These are phyloP conservation scores for Solanum pennellii DNA, from an alignment of 257 asterid genomes.

Conservation along the genomic window DNA sequence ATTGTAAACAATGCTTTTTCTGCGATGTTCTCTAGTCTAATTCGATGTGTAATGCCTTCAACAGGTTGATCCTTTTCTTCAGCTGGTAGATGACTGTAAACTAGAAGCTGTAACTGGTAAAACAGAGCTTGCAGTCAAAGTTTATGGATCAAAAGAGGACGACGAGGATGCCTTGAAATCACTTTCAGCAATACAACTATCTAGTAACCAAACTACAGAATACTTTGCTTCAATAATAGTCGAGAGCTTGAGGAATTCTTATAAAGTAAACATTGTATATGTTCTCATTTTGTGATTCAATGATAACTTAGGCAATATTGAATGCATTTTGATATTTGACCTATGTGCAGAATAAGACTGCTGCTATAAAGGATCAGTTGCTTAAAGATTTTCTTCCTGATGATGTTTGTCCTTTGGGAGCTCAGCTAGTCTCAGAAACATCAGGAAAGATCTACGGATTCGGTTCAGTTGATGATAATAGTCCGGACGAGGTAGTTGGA, in stretches of 20 bases:
- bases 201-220: constrained; percentile 52
- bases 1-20: neutral
- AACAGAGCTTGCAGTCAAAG: constrained; percentile 14
- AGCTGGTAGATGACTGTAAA: constrained; percentile 57
- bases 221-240: constrained; percentile 45
- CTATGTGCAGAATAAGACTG: constrained; percentile 36
- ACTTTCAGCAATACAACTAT: constrained; percentile 31
- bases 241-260: constrained; percentile 32
- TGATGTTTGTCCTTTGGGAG: constrained; percentile 59
- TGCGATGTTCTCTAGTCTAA: neutral
- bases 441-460: constrained; percentile 32
- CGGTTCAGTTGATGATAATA: constrained; percentile 21
- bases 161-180: constrained; percentile 57
- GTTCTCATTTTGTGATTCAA: neutral
- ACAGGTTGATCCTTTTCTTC: constrained; percentile 73
- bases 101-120: constrained; percentile 39
- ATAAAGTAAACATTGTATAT: neutral
- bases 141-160: constrained; percentile 66
- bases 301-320: neutral
- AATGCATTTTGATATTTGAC: neutral
- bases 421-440: constrained; percentile 36
- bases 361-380: constrained; percentile 41
- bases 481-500: constrained; percentile 31
- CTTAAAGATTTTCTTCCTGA: constrained; percentile 68
- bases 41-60: constrained; percentile 7